Percentiles rank a stretch among this genome's conserved stretches.
phyloP scores from a whole-genome alignment of 805 yeast species.

The Saccharomycopsis javanensis region DNA sequence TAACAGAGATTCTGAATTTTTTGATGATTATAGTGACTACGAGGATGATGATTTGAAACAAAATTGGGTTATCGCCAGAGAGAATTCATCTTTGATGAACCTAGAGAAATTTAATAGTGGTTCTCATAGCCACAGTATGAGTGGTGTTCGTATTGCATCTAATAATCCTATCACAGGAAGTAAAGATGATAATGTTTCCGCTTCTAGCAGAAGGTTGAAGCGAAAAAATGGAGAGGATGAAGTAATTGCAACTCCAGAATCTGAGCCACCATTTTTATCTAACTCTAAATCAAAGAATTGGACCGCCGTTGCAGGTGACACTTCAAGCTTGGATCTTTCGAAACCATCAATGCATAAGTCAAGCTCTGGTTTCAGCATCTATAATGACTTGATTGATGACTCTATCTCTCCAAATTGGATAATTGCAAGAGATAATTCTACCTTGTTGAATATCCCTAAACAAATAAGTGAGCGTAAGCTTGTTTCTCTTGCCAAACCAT shows the following conservation, averaged over 20 bases:
- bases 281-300: conserved; percentile 9
- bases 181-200: neutral
- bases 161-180: neutral
- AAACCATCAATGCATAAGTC: conserved; percentile 7
- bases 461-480: conserved; percentile 12
- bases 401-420: conserved; percentile 20
- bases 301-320: conserved; percentile 16
- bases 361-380: conserved; percentile 16
- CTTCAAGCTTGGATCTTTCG: conserved; percentile 10
- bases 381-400: conserved; percentile 17
- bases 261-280: neutral
- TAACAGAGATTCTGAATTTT: conserved; percentile 12
- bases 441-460: conserved; percentile 17
- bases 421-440: conserved; percentile 19
- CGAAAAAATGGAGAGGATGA: neutral
- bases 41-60: conserved; percentile 18
- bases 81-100: conserved; percentile 19
- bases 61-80: conserved; percentile 20
- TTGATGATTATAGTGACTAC: conserved; percentile 16
- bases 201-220: neutral
- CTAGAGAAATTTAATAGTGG: conserved; percentile 9
- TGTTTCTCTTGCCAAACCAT: conserved; percentile 8
- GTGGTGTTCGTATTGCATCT: neutral
- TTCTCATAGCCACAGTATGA: conserved; percentile 1
- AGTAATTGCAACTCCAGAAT: neutral